These are phyloP conservation scores for Didymella keratinophila DNA, from an alignment of 2,329 filamentous ascomycete genomes.

Conservation along the genomic window DNA sequence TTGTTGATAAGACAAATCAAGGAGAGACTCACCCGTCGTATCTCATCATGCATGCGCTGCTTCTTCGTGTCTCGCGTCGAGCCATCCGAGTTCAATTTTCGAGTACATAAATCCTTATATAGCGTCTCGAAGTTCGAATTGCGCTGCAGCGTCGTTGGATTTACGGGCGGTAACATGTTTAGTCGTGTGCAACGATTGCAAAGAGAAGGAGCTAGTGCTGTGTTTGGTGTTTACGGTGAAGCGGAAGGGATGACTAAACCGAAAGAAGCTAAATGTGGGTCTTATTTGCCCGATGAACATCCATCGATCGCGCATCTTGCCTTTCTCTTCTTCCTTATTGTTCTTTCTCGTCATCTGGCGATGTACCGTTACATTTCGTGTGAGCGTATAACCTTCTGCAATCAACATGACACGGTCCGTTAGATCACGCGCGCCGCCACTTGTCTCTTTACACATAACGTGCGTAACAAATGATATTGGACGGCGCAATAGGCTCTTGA, in stretches of 20 bases:
- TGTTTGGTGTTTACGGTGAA: constrained; percentile 23
- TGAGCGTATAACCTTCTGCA: too few species aligned
- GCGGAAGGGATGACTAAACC: constrained; percentile 1
- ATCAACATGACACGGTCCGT: too few species aligned
- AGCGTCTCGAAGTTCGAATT: constrained; percentile 57
- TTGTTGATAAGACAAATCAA: too few species aligned
- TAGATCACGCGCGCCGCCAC: too few species aligned
- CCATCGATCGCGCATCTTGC: too few species aligned
- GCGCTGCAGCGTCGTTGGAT: constrained; percentile 45
- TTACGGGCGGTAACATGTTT: constrained; percentile 54
- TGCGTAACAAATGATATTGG: too few species aligned
- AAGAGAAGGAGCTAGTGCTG: constrained; percentile 2
- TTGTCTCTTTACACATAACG: too few species aligned
- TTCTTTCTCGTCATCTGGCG: too few species aligned
- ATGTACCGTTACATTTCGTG: too few species aligned
- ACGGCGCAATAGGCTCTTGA: too few species aligned
- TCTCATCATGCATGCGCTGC: constrained; percentile 52
- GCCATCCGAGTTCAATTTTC: constrained; percentile 55
- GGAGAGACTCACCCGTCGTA: constrained; percentile 45
- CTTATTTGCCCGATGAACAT: too few species aligned
- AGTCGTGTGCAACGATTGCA: neutral
- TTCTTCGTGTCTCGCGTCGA: constrained; percentile 54
- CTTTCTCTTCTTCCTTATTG: too few species aligned
- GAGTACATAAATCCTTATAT: constrained; percentile 54
- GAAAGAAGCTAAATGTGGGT: neutral